phyloP scores from a whole-genome alignment of 2,329 filamentous ascomycete genomes.

The Penicillium decumbens region DNA sequence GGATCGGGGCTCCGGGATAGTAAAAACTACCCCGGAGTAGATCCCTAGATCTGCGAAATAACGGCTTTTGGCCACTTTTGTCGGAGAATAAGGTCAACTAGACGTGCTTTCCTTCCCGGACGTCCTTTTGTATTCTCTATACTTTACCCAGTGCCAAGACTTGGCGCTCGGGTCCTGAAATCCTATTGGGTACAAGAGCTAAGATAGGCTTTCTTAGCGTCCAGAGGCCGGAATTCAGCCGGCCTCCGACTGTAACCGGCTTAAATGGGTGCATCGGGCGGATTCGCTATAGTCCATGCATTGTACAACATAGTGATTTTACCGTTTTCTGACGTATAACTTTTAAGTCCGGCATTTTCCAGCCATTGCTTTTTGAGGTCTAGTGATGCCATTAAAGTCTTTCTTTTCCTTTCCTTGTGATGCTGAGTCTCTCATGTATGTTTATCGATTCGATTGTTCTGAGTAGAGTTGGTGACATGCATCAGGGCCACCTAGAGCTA shows the following conservation, averaged over 20 bases:
- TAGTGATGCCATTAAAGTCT: neutral
- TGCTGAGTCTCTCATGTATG: no score
- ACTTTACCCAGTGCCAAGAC: slow-evolving; percentile 22
- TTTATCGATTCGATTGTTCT: neutral
- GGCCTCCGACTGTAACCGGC: slow-evolving; percentile 38
- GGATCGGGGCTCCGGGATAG: neutral
- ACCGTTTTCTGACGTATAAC: neutral
- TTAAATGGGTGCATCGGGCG: slow-evolving; percentile 1
- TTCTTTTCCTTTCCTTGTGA: neutral
- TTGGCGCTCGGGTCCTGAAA: neutral
- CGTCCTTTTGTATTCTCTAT: slow-evolving; percentile 19
- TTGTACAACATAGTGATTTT: neutral
- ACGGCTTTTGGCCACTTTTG: neutral
- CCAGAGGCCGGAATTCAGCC: slow-evolving; percentile 42
- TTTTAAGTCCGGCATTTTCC: neutral
- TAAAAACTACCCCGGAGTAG: neutral
- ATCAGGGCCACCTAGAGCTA: neutral
- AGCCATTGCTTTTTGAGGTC: neutral
- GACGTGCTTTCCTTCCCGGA: slow-evolving; percentile 5
- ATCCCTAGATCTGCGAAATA: neutral
- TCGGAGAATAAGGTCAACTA: neutral
- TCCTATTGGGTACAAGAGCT: slow-evolving; percentile 23
- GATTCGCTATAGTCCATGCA: slow-evolving; percentile 1
- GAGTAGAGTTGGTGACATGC: neutral
- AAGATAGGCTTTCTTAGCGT: slow-evolving; percentile 26